Evolutionary conservation across 768 basidiomycete genomes (phyloP).

Genomic region (Tephrocybe sp.): DNA sequence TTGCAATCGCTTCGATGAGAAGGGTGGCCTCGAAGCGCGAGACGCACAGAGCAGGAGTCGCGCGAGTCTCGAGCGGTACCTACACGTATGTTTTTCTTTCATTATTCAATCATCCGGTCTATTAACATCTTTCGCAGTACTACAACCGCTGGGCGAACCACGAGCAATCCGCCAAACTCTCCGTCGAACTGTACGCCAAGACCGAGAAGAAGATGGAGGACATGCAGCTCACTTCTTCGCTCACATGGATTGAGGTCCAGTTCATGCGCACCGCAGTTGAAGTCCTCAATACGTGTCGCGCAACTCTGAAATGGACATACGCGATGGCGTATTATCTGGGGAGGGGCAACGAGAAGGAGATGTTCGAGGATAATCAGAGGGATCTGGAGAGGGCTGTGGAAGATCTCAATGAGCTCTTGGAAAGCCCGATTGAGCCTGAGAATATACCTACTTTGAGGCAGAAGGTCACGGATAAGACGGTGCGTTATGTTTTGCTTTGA

Average conservation of each 20-base stretch:
- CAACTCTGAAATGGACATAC: conserved; percentile 99
- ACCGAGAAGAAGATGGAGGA: conserved; percentile 99
- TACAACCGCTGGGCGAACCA: conserved; percentile 99
- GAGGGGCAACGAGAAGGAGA: conserved; percentile 87
- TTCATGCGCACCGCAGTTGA: conserved; percentile 99
- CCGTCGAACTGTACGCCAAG: conserved; percentile 86
- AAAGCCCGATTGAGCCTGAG: conserved; percentile 87
- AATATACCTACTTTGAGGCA: conserved; percentile 79
- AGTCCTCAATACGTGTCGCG: conserved; percentile 84
- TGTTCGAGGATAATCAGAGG: conserved; percentile 97
- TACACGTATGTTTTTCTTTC: conserved; percentile 67
- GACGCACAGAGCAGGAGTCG: conserved; percentile 91
- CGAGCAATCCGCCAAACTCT: conserved; percentile 98
- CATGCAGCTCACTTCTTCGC: conserved; percentile 88
- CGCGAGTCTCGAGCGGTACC: conserved; percentile 90
- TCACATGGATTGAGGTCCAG: conserved; percentile 99
- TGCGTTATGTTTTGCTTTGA: conserved; percentile 30
- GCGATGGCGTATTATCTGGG: conserved; percentile 98
- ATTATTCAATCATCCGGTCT: background rate
- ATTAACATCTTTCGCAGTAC: conserved; percentile 56
- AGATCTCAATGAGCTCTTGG: conserved; percentile 89
- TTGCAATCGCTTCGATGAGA: conserved; percentile 97
- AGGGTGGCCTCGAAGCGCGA: conserved; percentile 80
- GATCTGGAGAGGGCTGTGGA: conserved; percentile 96
- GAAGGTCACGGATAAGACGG: conserved; percentile 95